Percentiles rank a stretch among this genome's conserved stretches.
Conservation (phyloP, 73 alveolate genomes). For the Paramecium sonneborni region DNA sequence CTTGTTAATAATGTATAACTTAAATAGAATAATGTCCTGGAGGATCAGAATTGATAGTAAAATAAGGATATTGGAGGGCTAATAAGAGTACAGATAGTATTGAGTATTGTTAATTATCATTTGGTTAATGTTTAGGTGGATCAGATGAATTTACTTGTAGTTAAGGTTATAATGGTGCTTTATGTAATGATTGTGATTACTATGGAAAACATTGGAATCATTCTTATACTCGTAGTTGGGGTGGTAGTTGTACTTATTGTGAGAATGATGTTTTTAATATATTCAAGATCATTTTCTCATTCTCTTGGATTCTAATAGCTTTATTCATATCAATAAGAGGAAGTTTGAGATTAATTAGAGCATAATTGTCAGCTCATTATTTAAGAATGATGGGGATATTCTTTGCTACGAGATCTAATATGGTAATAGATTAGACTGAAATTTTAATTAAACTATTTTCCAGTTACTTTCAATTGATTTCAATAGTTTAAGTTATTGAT, state of each 20-base stretch:
- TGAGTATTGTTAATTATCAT: background rate
- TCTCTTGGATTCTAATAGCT: background rate
- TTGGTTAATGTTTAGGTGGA: background rate
- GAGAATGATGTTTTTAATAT: background rate
- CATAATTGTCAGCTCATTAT: conserved; percentile 9
- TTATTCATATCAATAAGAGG: background rate
- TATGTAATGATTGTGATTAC: background rate
- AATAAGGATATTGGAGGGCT: conserved; percentile 3
- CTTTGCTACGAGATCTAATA: background rate
- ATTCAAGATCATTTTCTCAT: background rate
- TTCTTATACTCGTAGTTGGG: background rate
- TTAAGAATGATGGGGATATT: background rate
- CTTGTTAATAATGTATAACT: background rate
- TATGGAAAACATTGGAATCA: background rate
- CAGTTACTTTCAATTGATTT: background rate
- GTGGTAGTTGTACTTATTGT: background rate
- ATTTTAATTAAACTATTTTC: background rate
- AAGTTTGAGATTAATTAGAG: background rate
- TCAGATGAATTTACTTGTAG: background rate
- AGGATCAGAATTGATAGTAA: background rate
- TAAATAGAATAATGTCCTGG: conserved; percentile 12
- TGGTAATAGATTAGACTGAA: background rate
- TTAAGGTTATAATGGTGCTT: background rate
- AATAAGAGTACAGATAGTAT: background rate
- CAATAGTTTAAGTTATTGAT: background rate